Conservation (phyloP, 352 stramenopile genomes). For the Blastocystis sp. region DNA sequence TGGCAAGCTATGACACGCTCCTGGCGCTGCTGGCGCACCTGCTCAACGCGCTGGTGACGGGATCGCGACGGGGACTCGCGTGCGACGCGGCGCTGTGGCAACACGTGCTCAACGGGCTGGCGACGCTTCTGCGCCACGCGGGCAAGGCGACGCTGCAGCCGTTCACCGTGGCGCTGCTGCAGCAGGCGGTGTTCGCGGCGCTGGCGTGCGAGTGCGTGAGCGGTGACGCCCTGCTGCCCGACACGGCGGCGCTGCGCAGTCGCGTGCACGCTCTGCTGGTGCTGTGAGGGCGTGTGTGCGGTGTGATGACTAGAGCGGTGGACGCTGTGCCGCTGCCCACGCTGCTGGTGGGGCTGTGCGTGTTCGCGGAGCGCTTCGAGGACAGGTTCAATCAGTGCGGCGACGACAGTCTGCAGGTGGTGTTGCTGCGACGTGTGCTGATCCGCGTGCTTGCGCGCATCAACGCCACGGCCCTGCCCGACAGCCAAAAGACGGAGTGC, state of each 20-base stretch:
- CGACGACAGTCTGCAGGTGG: neutral
- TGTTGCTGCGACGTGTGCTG: neutral
- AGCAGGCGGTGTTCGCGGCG: neutral
- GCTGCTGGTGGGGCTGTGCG: neutral
- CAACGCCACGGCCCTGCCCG: neutral
- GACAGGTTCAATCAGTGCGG: neutral
- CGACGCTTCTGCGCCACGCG: neutral
- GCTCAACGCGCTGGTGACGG: neutral
- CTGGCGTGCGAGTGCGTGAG: neutral
- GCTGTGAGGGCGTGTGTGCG: neutral
- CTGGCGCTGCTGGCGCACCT: neutral
- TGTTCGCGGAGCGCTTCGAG: neutral
- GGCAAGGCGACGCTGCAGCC: neutral
- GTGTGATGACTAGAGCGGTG: neutral
- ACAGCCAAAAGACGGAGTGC: constrained; percentile 16
- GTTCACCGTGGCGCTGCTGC: neutral
- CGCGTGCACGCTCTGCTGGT: neutral
- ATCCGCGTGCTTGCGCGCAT: constrained; percentile 7
- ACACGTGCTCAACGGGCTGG: neutral
- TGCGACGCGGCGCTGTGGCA: neutral
- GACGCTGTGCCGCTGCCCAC: neutral
- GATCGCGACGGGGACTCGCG: neutral
- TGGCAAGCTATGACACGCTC: neutral
- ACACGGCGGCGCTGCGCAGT: neutral
- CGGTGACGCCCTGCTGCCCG: neutral